Evolutionary conservation across 108 stramenopile species (phyloP).

Genomic region (Bacterosira constricta): DNA sequence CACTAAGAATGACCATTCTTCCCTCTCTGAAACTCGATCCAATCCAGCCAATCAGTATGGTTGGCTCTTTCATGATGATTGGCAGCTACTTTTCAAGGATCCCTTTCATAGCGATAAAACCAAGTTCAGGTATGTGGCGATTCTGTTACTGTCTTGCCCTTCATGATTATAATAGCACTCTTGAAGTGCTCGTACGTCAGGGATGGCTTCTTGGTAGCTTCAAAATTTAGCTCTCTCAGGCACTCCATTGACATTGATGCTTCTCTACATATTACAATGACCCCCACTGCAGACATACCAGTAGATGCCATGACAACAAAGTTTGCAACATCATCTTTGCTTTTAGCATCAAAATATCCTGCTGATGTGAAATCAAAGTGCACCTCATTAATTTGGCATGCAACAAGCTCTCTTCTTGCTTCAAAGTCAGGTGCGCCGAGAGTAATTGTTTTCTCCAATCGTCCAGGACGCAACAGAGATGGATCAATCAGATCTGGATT

Average conservation of each 20-base stretch:
- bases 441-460: slow-evolving; percentile 65
- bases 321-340: slow-evolving; percentile 37
- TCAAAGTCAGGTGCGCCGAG: slow-evolving; percentile 57
- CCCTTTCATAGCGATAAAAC: too few species aligned
- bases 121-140: not conserved
- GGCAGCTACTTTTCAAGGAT: too few species aligned
- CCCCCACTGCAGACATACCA: slow-evolving; percentile 65
- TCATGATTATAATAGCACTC: slow-evolving; percentile 25
- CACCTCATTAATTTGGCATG: slow-evolving; percentile 36
- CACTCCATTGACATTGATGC: slow-evolving; percentile 61
- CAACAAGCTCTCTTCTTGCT: slow-evolving; percentile 55
- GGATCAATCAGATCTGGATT: slow-evolving; percentile 70
- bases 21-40: too few species aligned
- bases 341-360: slow-evolving; percentile 34
- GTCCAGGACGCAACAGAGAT: slow-evolving; percentile 75
- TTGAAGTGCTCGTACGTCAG: slow-evolving; percentile 35
- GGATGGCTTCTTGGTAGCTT: slow-evolving; percentile 3
- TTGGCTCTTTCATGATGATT: too few species aligned
- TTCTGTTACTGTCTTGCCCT: slow-evolving; percentile 30
- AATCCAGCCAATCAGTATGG: too few species aligned
- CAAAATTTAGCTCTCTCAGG: slow-evolving; percentile 36
- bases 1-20: too few species aligned
- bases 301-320: slow-evolving; percentile 55
- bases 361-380: slow-evolving; percentile 41
- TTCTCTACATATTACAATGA: slow-evolving; percentile 69